Percentiles rank a stretch among this genome's conserved stretches.
Conservation (phyloP, 2,329 filamentous ascomycete species). For the Phaeosphaeria sp. region DNA sequence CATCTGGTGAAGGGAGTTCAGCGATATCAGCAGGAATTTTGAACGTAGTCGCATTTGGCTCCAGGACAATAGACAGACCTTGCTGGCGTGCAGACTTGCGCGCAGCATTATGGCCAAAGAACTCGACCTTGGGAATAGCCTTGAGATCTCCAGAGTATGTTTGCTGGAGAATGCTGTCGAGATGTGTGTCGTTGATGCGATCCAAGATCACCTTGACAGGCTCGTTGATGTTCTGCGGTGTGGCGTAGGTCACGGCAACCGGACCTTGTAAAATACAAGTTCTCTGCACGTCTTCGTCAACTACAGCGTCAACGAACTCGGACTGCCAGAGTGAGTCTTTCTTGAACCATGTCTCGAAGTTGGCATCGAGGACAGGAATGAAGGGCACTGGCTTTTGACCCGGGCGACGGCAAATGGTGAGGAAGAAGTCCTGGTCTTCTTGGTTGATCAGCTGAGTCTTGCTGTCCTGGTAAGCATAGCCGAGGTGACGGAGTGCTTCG, state of each 20-base stretch:
- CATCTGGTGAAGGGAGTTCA: conserved; percentile 10
- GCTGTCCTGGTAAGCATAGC: conserved; percentile 15
- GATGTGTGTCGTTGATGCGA: conserved; percentile 13
- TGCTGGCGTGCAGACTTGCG: conserved; percentile 8
- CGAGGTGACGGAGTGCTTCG: conserved; percentile 12
- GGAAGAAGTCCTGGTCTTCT: conserved; percentile 31
- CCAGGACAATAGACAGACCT: conserved; percentile 9
- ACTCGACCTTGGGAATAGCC: conserved; percentile 17
- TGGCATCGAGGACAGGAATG: conserved; percentile 43
- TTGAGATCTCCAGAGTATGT: conserved; percentile 9
- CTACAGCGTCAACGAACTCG: conserved; percentile 47
- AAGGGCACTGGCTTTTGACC: conserved; percentile 48
- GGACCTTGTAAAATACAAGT: conserved; percentile 49
- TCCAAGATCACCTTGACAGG: conserved; percentile 20
- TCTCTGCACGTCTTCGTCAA: conserved; percentile 42
- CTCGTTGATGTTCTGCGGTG: conserved; percentile 20
- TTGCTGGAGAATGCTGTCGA: conserved; percentile 14
- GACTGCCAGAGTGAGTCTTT: conserved; percentile 53
- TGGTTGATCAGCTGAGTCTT: conserved; percentile 7
- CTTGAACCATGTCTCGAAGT: conserved; percentile 51
- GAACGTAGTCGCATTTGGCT: conserved; percentile 15
- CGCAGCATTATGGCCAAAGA: conserved; percentile 16
- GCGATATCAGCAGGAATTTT: conserved; percentile 11
- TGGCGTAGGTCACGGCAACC: conserved; percentile 34
- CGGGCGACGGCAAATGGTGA: conserved; percentile 35